Percentiles rank a stretch among this genome's conserved stretches.
Conservation (phyloP, 257 asterid species). For the Avicennia marina region DNA sequence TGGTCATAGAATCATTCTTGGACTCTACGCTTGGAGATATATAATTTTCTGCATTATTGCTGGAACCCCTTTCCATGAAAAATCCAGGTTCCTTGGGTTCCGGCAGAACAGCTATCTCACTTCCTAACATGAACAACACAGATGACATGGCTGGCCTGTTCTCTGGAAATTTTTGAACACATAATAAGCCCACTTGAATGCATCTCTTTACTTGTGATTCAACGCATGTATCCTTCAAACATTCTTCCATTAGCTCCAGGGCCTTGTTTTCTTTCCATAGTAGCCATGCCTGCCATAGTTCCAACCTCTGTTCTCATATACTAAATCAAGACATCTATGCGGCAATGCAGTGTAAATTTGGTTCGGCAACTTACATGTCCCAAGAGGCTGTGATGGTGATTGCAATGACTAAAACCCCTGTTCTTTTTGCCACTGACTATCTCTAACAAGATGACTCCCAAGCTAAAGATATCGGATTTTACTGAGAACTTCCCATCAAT, state of each 20-base stretch:
- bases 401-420: slow-evolving; percentile 19
- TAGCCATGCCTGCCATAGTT: slow-evolving; percentile 35
- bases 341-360: not conserved
- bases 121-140: slow-evolving; percentile 1
- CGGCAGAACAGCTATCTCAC: not conserved
- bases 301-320: not conserved
- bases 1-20: slow-evolving; percentile 18
- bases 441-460: slow-evolving; percentile 48
- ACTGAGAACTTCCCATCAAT: slow-evolving; percentile 42
- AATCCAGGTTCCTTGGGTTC: not conserved
- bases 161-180: not conserved
- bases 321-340: not conserved
- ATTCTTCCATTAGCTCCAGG: slow-evolving; percentile 30
- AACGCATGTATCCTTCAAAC: slow-evolving; percentile 13
- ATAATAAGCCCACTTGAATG: not conserved
- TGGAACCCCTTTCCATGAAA: not conserved
- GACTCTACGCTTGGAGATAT: not conserved
- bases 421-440: slow-evolving; percentile 44
- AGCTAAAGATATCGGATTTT: slow-evolving; percentile 41
- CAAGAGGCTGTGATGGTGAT: slow-evolving; percentile 30
- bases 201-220: slow-evolving; percentile 31
- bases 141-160: not conserved
- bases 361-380: slow-evolving; percentile 31
- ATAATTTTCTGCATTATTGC: not conserved
- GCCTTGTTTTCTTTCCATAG: slow-evolving; percentile 28